Base-by-base conservation (phyloP, 495 filamentous ascomycete genomes). In the Tuber calosporum region DNA sequence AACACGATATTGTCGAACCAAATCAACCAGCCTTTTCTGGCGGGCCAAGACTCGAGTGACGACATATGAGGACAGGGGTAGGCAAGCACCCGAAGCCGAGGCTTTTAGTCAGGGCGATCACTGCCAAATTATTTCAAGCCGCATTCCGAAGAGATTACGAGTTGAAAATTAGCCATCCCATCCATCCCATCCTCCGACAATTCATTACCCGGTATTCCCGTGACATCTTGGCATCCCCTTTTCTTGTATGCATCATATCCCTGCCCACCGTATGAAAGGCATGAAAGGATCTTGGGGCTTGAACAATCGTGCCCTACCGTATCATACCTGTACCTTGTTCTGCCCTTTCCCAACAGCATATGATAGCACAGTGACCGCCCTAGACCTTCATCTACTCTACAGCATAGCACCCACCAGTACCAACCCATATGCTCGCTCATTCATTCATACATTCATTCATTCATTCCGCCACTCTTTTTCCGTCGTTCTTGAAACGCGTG, bases 171-270 rank as follows among this genome's bases (percentile, higher is more conserved):
- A 13, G 48, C 48, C 48, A 58, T 58, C n/a, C n/a, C 9, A 40
- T 40, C 22, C n/a, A 26, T 4, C 48, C 8, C 48, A 53, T 11
- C n/a, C 39, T 40, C 5, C 11, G 39, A 9, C 39, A 40, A 6
- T 40, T 11, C 39, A 22, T 22, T 53, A 8, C n/a, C 43, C 48
- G 22, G 2, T 30, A 17, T 62, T 26, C 53, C 26, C 26, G 26
- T 30, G n/a, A 30, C 9, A 58, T 58, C 53, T 62, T 62, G 53
- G 53, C 53, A 62, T 62, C 53, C 53, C 53, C 53, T 34, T 62
- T 62, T 62, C 48, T n/a, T 26, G 48, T 8, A n/a, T n/a, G 0
- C 1, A 9, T 58, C n/a, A n/a, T n/a, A n/a, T n/a, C n/a, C n/a
- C n/a, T n/a, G n/a, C n/a, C n/a, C n/a, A n/a, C n/a, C n/a, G n/a